These are phyloP conservation scores for Fusarium sp. DNA, from an alignment of 2,329 filamentous ascomycete species.

Conservation along the genomic window DNA sequence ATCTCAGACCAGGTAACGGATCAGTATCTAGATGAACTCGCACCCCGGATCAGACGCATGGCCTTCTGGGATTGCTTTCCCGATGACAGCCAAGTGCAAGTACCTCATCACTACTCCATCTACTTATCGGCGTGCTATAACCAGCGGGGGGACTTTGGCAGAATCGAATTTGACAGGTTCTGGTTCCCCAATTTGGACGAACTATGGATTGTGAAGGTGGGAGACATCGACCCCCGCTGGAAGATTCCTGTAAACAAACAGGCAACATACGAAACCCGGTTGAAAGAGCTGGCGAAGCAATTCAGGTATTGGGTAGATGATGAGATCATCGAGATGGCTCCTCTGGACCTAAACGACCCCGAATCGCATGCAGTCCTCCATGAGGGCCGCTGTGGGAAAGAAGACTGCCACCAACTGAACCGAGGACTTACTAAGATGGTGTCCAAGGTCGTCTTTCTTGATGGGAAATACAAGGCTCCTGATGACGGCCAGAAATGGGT, in stretches of 20 bases:
- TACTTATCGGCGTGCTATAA: constrained; percentile 52
- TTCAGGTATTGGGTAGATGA: constrained; percentile 56
- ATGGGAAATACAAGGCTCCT: constrained; percentile 49
- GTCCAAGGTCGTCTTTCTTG: constrained; percentile 54
- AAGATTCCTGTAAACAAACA: constrained; percentile 50
- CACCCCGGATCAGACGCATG: constrained; percentile 50
- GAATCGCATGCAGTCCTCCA: constrained; percentile 51
- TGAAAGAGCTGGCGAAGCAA: constrained; percentile 51
- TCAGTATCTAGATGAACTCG: constrained; percentile 50
- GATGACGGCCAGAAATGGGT: constrained; percentile 47
- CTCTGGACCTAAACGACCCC: constrained; percentile 50
- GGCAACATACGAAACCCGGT: constrained; percentile 47
- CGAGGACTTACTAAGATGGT: constrained; percentile 52
- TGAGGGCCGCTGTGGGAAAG: constrained; percentile 52
- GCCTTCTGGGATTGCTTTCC: constrained; percentile 57
- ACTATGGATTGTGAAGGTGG: constrained; percentile 56
- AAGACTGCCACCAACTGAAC: constrained; percentile 53
- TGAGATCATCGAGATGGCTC: constrained; percentile 53
- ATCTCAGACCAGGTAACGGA: constrained; percentile 51
- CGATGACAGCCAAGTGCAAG: constrained; percentile 53
- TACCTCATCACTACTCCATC: constrained; percentile 50
- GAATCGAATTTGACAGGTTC: constrained; percentile 53
- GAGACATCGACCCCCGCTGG: constrained; percentile 53
- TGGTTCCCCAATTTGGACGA: constrained; percentile 55
- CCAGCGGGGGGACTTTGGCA: constrained; percentile 45